Conservation (phyloP, 345 rosid species). For the Citrus inodora region DNA sequence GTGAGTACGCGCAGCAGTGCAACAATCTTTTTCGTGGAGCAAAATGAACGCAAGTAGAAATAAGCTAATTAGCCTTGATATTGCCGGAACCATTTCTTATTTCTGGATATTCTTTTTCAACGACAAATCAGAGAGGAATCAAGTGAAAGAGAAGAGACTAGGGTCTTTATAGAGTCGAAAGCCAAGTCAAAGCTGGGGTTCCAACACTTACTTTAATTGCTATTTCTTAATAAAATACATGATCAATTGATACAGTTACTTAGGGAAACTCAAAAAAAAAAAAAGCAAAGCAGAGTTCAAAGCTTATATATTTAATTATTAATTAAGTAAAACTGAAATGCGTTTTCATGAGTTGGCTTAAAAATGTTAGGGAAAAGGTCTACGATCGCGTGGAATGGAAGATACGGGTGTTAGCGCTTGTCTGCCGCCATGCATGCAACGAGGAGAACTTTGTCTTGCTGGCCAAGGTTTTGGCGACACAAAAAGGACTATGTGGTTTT, state of each 20-base stretch:
- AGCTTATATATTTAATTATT: neutral
- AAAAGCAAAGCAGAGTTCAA: constrained; percentile 9
- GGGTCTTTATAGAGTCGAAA: constrained; percentile 32
- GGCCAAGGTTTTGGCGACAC: constrained; percentile 7
- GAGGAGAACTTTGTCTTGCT: constrained; percentile 28
- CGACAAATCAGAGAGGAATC: constrained; percentile 21
- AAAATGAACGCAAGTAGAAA: constrained; percentile 29
- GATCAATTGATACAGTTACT: constrained; percentile 4
- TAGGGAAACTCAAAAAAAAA: constrained; percentile 29
- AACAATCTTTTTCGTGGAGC: constrained; percentile 16
- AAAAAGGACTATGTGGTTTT: neutral
- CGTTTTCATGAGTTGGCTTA: constrained; percentile 10
- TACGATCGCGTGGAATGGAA: constrained; percentile 49
- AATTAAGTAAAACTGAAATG: constrained; percentile 2
- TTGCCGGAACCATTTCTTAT: neutral
- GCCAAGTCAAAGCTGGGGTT: constrained; percentile 35
- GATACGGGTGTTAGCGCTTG: constrained; percentile 41
- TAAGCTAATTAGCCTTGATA: constrained; percentile 16
- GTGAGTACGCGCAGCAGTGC: constrained; percentile 15
- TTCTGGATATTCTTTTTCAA: neutral
- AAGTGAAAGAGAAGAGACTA: constrained; percentile 8
- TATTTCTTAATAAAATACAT: constrained; percentile 7
- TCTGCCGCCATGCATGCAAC: constrained; percentile 64
- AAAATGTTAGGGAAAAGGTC: constrained; percentile 18
- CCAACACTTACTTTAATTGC: constrained; percentile 7